Percentiles rank a stretch among this genome's conserved stretches.
Conservation (phyloP, 495 filamentous ascomycete genomes). For the Aspergillus nidulans region DNA sequence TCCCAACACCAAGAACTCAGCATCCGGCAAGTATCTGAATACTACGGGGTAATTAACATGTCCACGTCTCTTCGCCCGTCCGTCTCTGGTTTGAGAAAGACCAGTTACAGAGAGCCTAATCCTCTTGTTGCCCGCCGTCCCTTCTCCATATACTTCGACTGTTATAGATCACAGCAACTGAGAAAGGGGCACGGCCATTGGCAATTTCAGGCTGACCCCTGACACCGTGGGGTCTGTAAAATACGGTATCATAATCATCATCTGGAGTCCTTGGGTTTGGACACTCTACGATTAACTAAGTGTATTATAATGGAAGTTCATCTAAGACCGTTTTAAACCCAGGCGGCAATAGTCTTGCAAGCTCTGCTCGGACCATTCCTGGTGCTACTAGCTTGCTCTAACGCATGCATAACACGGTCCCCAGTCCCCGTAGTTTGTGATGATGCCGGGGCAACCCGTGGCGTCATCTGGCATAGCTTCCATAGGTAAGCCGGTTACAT, state of each 20-base stretch:
- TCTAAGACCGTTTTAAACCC: not conserved
- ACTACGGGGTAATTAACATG: no score
- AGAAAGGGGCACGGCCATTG: slow-evolving; percentile 11
- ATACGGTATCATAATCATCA: slow-evolving; percentile 8
- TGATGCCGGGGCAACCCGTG: slow-evolving; percentile 11
- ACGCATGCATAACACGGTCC: not conserved
- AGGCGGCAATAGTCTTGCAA: not conserved
- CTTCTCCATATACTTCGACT: not conserved
- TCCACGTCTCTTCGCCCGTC: no score
- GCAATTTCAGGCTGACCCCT: slow-evolving; percentile 9
- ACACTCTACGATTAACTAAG: not conserved
- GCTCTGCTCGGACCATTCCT: not conserved
- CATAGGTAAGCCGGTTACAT: slow-evolving; percentile 9
- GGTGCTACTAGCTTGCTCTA: not conserved
- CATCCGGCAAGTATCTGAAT: not conserved
- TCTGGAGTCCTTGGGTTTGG: no score
- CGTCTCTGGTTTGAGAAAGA: no score
- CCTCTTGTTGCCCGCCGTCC: not conserved
- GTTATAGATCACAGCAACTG: not conserved
- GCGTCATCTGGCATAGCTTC: slow-evolving; percentile 15
- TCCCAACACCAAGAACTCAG: slow-evolving; percentile 1
- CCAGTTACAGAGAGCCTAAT: no score
- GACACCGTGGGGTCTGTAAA: slow-evolving; percentile 15
- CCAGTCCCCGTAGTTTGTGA: not conserved
- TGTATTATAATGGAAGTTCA: no score